These are phyloP conservation scores for Echinochloa phyllopogon DNA, from an alignment of 176 grass and related monocot species.

Conservation along the genomic window DNA sequence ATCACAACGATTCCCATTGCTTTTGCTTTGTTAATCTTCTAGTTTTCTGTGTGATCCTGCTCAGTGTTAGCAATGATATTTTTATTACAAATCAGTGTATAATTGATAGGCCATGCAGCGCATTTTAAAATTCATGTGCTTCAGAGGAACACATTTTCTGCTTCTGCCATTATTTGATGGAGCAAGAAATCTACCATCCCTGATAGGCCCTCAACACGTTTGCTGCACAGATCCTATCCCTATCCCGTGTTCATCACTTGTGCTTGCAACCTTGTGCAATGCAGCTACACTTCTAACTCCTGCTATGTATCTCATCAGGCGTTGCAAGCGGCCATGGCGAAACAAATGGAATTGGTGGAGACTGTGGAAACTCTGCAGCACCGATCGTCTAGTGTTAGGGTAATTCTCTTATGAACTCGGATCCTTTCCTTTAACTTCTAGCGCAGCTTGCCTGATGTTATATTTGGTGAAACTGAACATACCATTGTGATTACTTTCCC, in stretches of 20 bases:
- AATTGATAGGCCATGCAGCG: not conserved
- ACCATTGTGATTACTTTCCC: not conserved
- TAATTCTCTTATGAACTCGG: conserved; percentile 21
- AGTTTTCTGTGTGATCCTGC: not conserved
- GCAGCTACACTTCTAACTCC: conserved; percentile 20
- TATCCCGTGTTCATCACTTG: not conserved
- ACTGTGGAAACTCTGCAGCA: conserved; percentile 50
- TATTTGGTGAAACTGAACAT: not conserved
- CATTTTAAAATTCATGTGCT: not conserved
- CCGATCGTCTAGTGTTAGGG: conserved; percentile 53
- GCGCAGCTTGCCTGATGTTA: not conserved
- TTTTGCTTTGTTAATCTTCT: not conserved
- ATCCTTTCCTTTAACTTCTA: not conserved
- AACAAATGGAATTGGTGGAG: conserved; percentile 66
- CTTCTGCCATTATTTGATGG: not conserved
- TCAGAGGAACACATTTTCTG: not conserved
- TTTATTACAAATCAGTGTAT: not conserved
- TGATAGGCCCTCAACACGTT: not conserved
- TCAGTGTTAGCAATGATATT: not conserved
- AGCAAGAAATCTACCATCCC: not conserved
- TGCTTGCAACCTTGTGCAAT: not conserved
- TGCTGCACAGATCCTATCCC: not conserved
- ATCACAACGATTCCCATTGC: not conserved
- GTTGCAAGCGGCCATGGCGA: conserved; percentile 52
- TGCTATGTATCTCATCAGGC: conserved; percentile 40